These are phyloP conservation scores for Podospora bellae-mahoneyi DNA, from an alignment of 495 filamentous ascomycete genomes.

Conservation along the genomic window DNA sequence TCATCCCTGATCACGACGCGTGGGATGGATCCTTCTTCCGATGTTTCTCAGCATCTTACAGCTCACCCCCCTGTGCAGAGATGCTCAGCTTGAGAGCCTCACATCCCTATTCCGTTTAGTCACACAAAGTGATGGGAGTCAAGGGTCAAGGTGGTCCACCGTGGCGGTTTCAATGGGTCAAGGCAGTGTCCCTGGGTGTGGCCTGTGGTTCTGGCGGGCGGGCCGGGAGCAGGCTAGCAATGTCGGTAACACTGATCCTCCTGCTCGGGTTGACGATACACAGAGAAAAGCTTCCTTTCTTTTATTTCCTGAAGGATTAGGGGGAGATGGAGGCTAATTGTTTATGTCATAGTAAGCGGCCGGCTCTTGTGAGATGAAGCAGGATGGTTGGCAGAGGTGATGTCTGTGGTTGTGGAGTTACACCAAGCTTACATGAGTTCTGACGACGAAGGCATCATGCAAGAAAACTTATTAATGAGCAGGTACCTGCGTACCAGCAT, in stretches of 20 bases:
- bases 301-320: not conserved
- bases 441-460: not conserved
- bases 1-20: constrained; percentile 4
- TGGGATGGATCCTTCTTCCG: not conserved
- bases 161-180: not conserved
- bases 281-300: not conserved
- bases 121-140: not conserved
- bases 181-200: not conserved
- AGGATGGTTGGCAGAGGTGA: not conserved
- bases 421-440: not conserved
- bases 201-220: not conserved
- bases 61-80: not conserved
- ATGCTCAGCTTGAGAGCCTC: not conserved
- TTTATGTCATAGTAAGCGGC: not conserved
- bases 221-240: constrained; percentile 1
- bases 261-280: not conserved
- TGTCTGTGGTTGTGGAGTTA: not conserved
- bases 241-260: not conserved
- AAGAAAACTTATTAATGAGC: not conserved
- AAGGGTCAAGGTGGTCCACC: not conserved
- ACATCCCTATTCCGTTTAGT: too few relatives aligned
- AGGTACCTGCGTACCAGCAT: not conserved
- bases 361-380: not conserved
- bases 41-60: not conserved
- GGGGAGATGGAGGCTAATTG: not conserved